Evolutionary conservation across 2,329 filamentous ascomycete genomes (phyloP).

Genomic region (Apiospora koreana): DNA sequence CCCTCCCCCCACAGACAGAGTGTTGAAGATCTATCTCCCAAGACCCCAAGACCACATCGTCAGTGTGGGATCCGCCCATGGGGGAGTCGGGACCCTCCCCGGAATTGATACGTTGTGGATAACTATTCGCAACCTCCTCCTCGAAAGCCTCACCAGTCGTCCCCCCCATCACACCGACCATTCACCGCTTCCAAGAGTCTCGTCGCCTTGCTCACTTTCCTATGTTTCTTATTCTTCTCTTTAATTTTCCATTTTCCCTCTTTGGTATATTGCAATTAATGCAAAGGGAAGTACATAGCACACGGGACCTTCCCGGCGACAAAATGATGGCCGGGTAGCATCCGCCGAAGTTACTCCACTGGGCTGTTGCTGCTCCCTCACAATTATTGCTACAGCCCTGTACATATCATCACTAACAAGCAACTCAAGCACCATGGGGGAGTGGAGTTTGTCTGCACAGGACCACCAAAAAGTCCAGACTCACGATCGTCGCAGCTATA

Average conservation of each 20-base stretch:
- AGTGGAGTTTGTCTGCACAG: not conserved
- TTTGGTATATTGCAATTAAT: not conserved
- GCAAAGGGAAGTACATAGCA: not conserved
- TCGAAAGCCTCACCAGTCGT: no score
- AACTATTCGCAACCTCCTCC: not conserved
- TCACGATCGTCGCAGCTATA: slow-evolving; percentile 6
- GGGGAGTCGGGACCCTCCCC: not conserved
- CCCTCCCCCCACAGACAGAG: not conserved
- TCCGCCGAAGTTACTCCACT: not conserved
- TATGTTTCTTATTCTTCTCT: not conserved
- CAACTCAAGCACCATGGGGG: not conserved
- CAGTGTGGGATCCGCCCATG: not conserved
- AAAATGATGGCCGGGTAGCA: not conserved
- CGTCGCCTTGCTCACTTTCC: not conserved
- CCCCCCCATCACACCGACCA: not conserved
- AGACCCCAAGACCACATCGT: not conserved
- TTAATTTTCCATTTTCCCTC: not conserved
- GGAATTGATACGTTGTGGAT: not conserved
- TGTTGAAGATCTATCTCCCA: not conserved
- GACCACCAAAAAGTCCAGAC: not conserved
- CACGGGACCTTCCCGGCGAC: not conserved
- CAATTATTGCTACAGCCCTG: no score
- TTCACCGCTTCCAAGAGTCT: not conserved
- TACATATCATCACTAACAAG: not conserved
- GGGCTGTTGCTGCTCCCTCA: not conserved